These are phyloP conservation scores for Colletotrichum paranaense DNA, from an alignment of 2,329 filamentous ascomycete species.

Conservation along the genomic window DNA sequence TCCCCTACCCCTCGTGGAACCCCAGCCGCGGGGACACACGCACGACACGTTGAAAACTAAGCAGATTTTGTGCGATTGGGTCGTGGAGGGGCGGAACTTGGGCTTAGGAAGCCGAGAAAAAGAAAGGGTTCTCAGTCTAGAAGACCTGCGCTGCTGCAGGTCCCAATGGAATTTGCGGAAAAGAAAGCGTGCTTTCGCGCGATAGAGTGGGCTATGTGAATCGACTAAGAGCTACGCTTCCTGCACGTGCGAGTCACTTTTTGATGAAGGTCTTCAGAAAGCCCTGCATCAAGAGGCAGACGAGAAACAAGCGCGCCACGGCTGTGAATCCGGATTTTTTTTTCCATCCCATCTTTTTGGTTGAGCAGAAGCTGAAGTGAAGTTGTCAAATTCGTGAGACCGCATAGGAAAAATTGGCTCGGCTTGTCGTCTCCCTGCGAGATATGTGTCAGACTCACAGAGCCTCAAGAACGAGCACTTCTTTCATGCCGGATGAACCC, in stretches of 20 bases:
- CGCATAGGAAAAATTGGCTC: not conserved
- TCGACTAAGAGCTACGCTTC: not conserved
- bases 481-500: not conserved
- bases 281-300: slow-evolving; percentile 19
- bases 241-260: slow-evolving; percentile 30
- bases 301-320: not conserved
- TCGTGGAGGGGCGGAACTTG: not conserved
- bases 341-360: not conserved
- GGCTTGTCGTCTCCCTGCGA: not conserved
- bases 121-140: not conserved
- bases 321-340: not conserved
- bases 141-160: slow-evolving; percentile 8
- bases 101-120: not conserved
- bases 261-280: slow-evolving; percentile 28
- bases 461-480: not conserved
- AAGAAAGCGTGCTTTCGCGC: slow-evolving; percentile 20
- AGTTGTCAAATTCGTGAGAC: not conserved
- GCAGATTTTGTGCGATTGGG: not conserved
- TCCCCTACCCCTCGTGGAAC: not conserved
- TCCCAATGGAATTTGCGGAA: slow-evolving; percentile 9
- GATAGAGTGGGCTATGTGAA: not conserved
- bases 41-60: not conserved
- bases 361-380: slow-evolving; percentile 5
- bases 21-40: slow-evolving; percentile 6
- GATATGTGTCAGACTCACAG: not conserved